Conservation (phyloP, 2,329 filamentous ascomycete species). For the Aspergillus uvarum region DNA sequence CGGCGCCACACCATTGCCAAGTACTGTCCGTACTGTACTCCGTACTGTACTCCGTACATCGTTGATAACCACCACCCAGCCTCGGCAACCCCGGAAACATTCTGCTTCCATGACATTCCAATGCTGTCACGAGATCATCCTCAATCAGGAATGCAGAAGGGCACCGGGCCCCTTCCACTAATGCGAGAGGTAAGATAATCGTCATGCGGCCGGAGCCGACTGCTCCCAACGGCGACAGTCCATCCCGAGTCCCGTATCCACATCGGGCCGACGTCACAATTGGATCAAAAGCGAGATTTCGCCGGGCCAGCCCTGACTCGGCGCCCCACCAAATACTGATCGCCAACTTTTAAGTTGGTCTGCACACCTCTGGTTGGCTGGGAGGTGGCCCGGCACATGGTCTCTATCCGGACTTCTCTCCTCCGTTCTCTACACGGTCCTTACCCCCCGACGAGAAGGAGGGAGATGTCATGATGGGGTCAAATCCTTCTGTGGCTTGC, state of each 20-base stretch:
- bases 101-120: background rate
- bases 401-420: background rate
- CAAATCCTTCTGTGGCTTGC: background rate
- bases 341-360: background rate
- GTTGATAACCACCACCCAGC: background rate
- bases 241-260: background rate
- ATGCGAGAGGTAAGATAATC: background rate
- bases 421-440: background rate
- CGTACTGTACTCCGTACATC: background rate
- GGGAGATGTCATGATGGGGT: background rate
- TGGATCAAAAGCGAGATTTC: background rate
- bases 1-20: background rate
- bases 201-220: background rate
- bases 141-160: too few species aligned
- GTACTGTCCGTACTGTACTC: too few species aligned
- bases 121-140: background rate
- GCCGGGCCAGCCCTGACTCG: background rate
- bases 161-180: background rate
- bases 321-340: background rate
- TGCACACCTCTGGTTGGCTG: background rate
- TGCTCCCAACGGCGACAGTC: background rate
- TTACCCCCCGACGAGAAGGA: background rate
- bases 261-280: slow-evolving; percentile 6
- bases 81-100: background rate
- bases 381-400: background rate